phyloP scores from a whole-genome alignment of 1,284 basidiomycete genomes.

The Sanguinoderma infundibulare region DNA sequence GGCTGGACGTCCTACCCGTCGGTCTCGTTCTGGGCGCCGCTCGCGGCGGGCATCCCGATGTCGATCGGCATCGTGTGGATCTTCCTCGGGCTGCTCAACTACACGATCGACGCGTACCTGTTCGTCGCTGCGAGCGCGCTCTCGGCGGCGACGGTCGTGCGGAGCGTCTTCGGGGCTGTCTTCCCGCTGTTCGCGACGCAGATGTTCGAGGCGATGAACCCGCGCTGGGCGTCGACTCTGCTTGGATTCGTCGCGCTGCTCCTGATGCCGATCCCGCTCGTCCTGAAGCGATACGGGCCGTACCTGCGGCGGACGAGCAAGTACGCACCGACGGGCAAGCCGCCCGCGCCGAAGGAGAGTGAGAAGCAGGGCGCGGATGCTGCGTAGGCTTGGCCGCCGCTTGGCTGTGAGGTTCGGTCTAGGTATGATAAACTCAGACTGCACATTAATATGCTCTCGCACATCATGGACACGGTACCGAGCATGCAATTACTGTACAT shows the following conservation, averaged over 20 bases:
- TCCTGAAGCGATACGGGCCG: conserved; percentile 33
- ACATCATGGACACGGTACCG: background rate
- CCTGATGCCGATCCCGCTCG: conserved; percentile 42
- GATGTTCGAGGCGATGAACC: conserved; percentile 41
- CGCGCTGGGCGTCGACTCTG: conserved; percentile 42
- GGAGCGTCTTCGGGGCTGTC: conserved; percentile 41
- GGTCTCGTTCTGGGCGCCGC: conserved; percentile 38
- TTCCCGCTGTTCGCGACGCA: conserved; percentile 45
- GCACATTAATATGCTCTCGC: background rate
- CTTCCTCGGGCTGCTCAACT: conserved; percentile 41
- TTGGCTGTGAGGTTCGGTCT: background rate
- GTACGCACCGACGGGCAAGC: conserved; percentile 32
- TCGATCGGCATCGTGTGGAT: conserved; percentile 37
- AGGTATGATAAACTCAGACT: too few relatives aligned
- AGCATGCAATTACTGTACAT: background rate
- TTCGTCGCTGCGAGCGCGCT: conserved; percentile 44
- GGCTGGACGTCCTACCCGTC: conserved; percentile 47
- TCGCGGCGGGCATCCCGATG: conserved; percentile 34
- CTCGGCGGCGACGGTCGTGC: conserved; percentile 41
- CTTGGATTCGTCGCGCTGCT: conserved; percentile 37
- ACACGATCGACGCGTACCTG: conserved; percentile 45
- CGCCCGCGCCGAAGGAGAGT: background rate
- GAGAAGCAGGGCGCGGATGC: background rate
- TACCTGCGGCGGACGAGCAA: conserved; percentile 34
- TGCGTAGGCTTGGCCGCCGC: background rate